These are phyloP conservation scores for Acmispon strigosus DNA, from an alignment of 306 rosid species.

Conservation along the genomic window DNA sequence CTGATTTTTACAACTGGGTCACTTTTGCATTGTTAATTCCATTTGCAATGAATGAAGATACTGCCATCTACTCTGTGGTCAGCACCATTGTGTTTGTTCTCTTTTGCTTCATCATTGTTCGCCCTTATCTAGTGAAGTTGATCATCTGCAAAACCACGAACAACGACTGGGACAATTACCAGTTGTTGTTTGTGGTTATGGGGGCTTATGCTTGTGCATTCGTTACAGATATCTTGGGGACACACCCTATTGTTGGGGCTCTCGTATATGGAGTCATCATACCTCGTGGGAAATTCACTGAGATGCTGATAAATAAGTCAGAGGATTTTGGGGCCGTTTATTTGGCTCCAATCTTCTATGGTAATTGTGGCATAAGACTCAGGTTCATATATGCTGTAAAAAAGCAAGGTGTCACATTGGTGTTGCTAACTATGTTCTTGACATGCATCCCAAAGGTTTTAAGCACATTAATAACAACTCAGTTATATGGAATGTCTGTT, in stretches of 20 bases:
- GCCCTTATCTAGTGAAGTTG: conserved; percentile 11
- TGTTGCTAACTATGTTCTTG: not conserved
- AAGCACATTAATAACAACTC: conserved; percentile 19
- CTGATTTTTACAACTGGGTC: conserved; percentile 31
- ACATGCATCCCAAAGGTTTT: conserved; percentile 25
- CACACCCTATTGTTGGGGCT: conserved; percentile 40
- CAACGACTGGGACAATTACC: conserved; percentile 19
- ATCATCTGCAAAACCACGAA: not conserved
- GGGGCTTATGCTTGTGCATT: conserved; percentile 19
- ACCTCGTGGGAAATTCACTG: conserved; percentile 35
- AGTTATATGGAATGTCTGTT: conserved; percentile 16
- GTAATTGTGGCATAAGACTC: conserved; percentile 21
- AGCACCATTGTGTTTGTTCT: not conserved
- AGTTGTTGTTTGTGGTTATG: conserved; percentile 16
- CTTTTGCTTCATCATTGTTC: not conserved
- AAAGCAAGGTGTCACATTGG: not conserved
- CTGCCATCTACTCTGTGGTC: not conserved
- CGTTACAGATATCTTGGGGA: conserved; percentile 33
- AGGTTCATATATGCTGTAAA: not conserved
- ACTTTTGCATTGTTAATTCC: conserved; percentile 24
- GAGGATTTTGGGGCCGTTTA: conserved; percentile 24
- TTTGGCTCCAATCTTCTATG: conserved; percentile 33
- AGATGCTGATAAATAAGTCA: conserved; percentile 21
- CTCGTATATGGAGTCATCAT: conserved; percentile 32
- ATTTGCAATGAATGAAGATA: not conserved